Evolutionary conservation across 2,329 filamentous ascomycete genomes (phyloP), one percentile per base, ranked within the genome.

Genomic region (Hypoxylon sp.): DNA sequence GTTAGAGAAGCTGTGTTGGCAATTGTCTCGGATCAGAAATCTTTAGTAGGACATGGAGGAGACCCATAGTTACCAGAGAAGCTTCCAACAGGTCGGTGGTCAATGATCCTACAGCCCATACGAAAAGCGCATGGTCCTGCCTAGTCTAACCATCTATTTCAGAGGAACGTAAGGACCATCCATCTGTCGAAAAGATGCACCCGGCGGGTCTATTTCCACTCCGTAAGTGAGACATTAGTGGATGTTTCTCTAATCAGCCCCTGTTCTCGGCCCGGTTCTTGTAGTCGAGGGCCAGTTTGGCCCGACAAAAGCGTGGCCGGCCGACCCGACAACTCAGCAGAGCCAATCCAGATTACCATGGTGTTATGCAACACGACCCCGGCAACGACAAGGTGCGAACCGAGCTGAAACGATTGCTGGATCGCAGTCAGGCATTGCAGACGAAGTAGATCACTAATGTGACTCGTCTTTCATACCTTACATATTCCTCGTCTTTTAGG

Each of bases 1-100:
- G 50, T 64, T 37, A 60, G 49, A 68, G 58, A 40, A 68, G 63
- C 56, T 70, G 64, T 61, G 67, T 61, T 72, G 69, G 69, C 69
- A 72, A 66, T 44, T 61, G 66, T 71, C 63, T 65, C 46, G 63
- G 56, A 54, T 46, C 35, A 54, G 49, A 71, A 70, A 60, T 69
- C 69, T 71, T 71, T 66, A 71, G 61, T 71, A 69, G 35, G 48
- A 61, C 33, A 59, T 63, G 40, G 31, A 50, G 53, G 59, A 59
- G 56, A 56, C 40, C 54, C 61, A 63, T 33, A 48, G 46, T 56
- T 46, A 49, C 20, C 25, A 50, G 48, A 44, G 61, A 56, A 27
- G 42, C 35, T 49, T 65, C 61, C 61, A 63, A 71, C 66, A 65
- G 55, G 58, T 37, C 54, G 44, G 44, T 7, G 51, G 58, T 37